Percentiles rank a stretch among this genome's conserved stretches.
Conservation (phyloP, 257 asterid genomes). For the Ilex asprella region DNA sequence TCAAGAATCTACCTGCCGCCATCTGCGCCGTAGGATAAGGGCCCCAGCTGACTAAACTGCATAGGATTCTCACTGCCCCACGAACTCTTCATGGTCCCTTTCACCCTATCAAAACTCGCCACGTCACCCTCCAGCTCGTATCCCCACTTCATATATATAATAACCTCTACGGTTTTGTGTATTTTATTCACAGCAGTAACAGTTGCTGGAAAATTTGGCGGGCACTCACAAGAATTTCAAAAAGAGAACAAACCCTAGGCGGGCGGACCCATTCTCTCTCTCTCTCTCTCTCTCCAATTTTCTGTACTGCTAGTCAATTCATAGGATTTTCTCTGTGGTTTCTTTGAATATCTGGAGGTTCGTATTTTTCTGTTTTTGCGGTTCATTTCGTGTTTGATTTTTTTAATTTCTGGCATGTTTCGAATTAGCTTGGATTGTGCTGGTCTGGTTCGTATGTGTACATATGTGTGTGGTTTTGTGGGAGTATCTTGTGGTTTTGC, state of each 20-base stretch:
- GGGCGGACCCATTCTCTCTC: constrained; percentile 18
- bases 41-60: neutral
- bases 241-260: constrained; percentile 45
- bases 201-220: constrained; percentile 60
- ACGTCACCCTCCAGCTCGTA: constrained; percentile 7
- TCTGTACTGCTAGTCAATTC: neutral
- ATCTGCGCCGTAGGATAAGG: constrained; percentile 11
- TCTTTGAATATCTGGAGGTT: neutral
- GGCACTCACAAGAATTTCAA: constrained; percentile 53
- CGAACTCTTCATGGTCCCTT: neutral
- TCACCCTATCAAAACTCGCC: constrained; percentile 20
- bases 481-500: neutral
- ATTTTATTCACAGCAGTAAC: constrained; percentile 27
- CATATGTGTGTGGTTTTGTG: neutral
- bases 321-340: neutral
- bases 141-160: neutral
- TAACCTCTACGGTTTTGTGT: constrained; percentile 11
- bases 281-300: constrained; percentile 4
- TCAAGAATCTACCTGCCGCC: constrained; percentile 18
- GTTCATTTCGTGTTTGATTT: neutral
- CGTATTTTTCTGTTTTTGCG: neutral
- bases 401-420: neutral
- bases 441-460: neutral
- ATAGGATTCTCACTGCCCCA: constrained; percentile 34
- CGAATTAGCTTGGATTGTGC: neutral